Percentiles rank a stretch among this genome's conserved stretches.
phyloP scores from a whole-genome alignment of 1,284 basidiomycete genomes.

The Abortiporus biennis region DNA sequence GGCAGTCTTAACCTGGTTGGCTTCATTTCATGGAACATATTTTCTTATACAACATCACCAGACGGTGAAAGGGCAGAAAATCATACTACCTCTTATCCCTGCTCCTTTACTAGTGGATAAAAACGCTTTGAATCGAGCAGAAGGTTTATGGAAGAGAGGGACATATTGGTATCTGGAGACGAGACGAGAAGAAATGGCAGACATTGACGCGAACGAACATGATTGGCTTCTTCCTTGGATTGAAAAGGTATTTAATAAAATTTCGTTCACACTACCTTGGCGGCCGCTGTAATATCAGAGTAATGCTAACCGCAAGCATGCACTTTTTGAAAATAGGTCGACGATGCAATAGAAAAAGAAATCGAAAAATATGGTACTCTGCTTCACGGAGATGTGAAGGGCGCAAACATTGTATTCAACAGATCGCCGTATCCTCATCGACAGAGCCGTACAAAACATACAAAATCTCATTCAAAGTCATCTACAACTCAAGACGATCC shows the following conservation, averaged over 20 bases:
- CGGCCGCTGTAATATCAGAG: neutral
- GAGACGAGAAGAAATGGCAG: slow-evolving; percentile 12
- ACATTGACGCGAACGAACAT: slow-evolving; percentile 11
- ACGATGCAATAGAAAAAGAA: slow-evolving; percentile 11
- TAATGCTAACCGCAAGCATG: neutral
- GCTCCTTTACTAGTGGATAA: neutral
- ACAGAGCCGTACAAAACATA: neutral
- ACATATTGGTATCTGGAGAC: slow-evolving; percentile 17
- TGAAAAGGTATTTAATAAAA: slow-evolving; percentile 10
- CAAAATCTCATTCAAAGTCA: neutral
- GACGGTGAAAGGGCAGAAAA: neutral
- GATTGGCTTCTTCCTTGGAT: slow-evolving; percentile 16
- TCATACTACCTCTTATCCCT: slow-evolving; percentile 12
- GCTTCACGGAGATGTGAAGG: slow-evolving; percentile 16
- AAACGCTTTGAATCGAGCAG: neutral
- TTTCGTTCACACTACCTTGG: neutral
- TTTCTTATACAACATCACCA: slow-evolving; percentile 7
- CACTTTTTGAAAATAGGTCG: slow-evolving; percentile 10
- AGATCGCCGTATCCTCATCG: slow-evolving; percentile 8
- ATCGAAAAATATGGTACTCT: slow-evolving; percentile 10
- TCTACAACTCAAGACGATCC: neutral
- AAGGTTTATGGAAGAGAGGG: slow-evolving; percentile 15
- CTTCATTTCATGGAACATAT: slow-evolving; percentile 13
- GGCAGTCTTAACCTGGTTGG: slow-evolving; percentile 14
- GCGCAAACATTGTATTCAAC: slow-evolving; percentile 16